Evolutionary conservation across 2,329 filamentous ascomycete genomes (phyloP).

Genomic region (Botryotinia narcissicola): DNA sequence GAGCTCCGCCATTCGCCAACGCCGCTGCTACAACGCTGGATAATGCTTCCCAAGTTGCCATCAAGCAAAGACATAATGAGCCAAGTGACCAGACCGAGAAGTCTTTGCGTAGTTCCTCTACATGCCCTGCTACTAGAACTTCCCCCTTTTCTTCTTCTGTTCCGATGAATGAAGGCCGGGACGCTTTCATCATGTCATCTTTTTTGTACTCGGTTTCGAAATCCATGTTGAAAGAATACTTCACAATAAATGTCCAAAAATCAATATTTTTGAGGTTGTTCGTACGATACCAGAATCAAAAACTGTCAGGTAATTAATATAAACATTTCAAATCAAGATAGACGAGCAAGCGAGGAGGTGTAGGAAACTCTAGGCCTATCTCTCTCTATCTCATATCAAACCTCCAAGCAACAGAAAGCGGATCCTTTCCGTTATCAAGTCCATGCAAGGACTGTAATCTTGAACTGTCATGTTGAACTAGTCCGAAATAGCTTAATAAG

Average conservation of each 20-base stretch:
- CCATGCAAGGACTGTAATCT: background rate
- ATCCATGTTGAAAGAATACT: background rate
- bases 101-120: slow-evolving; percentile 33
- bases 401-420: background rate
- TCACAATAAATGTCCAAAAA: background rate
- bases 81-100: slow-evolving; percentile 47
- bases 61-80: slow-evolving; percentile 34
- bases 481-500: background rate
- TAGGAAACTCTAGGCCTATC: background rate
- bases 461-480: background rate
- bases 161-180: background rate
- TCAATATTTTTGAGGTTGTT: background rate
- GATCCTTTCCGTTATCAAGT: background rate
- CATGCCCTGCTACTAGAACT: background rate
- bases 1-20: slow-evolving; percentile 46
- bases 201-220: background rate
- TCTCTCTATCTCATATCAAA: background rate
- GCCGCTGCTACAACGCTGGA: slow-evolving; percentile 45
- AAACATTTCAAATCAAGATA: background rate
- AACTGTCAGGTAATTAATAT: background rate
- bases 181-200: background rate
- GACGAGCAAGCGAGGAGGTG: background rate
- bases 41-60: slow-evolving; percentile 11
- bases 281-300: background rate
- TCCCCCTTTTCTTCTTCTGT: background rate